Evolutionary conservation across 148 eudicot genomes (phyloP).

Genomic region (Silene uniflora): DNA sequence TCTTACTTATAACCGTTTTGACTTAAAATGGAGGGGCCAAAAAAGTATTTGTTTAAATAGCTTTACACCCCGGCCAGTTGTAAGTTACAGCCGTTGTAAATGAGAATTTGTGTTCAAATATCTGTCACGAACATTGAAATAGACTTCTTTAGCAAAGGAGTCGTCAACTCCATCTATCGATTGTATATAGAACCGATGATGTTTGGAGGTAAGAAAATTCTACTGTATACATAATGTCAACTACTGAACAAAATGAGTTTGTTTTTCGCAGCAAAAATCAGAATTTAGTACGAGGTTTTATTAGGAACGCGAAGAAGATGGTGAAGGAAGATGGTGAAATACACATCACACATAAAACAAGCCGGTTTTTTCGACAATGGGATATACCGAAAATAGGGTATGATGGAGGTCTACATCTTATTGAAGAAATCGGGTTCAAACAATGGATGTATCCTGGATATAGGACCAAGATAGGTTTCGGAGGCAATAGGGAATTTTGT

Average conservation of each 20-base stretch:
- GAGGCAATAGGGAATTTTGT: conserved; percentile 20
- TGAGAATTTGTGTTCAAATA: no score
- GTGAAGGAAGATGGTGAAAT: conserved; percentile 18
- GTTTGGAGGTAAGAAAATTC: no score
- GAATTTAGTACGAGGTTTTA: conserved; percentile 19
- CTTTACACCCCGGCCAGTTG: no score
- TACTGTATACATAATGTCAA: no score
- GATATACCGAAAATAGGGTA: conserved; percentile 16
- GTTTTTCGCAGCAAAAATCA: conserved; percentile 13
- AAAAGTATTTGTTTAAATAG: no score
- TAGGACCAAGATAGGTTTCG: conserved; percentile 21
- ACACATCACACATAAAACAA: conserved; percentile 26
- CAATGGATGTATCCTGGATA: conserved; percentile 19
- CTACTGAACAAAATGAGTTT: background rate
- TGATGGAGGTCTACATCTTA: conserved; percentile 5
- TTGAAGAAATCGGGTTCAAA: conserved; percentile 15
- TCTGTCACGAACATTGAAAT: no score
- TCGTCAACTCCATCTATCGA: no score
- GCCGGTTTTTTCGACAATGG: conserved; percentile 15
- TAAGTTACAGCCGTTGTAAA: no score
- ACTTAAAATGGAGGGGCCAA: no score
- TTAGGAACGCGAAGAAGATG: conserved; percentile 25
- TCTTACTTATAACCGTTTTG: no score
- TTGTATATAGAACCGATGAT: no score
- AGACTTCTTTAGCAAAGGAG: no score